These are phyloP conservation scores for Blumeria graminis DNA, from an alignment of 2,329 filamentous ascomycete genomes.

Conservation along the genomic window DNA sequence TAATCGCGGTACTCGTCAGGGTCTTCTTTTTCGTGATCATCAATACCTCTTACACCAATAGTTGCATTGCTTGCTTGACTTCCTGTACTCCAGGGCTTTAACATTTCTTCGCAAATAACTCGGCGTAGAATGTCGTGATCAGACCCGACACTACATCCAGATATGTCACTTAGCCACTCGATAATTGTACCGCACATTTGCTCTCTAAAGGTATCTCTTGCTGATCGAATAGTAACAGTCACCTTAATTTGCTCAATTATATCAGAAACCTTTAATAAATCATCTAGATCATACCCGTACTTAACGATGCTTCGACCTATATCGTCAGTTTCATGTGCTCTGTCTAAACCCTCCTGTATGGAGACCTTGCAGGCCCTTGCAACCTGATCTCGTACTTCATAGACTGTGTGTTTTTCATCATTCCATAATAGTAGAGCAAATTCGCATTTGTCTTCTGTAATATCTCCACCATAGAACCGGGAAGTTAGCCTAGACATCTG, in stretches of 20 bases:
- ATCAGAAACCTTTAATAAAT: slow-evolving; percentile 53
- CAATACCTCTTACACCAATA: slow-evolving; percentile 54
- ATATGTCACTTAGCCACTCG: slow-evolving; percentile 85
- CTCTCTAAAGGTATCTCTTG: slow-evolving; percentile 85
- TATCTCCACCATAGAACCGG: slow-evolving; percentile 47
- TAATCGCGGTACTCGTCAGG: slow-evolving; percentile 16
- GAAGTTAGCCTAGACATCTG: slow-evolving; percentile 49
- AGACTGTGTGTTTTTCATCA: slow-evolving; percentile 91
- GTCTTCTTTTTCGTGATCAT: slow-evolving; percentile 49
- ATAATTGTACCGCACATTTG: slow-evolving; percentile 98
- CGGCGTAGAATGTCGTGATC: slow-evolving; percentile 59
- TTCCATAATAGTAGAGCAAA: slow-evolving; percentile 87
- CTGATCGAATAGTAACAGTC: slow-evolving; percentile 80
- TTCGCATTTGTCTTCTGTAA: slow-evolving; percentile 39
- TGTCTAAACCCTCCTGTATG: slow-evolving; percentile 39
- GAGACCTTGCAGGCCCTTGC: slow-evolving; percentile 64
- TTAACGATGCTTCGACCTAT: slow-evolving; percentile 69
- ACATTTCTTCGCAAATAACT: slow-evolving; percentile 73
- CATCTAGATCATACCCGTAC: slow-evolving; percentile 45
- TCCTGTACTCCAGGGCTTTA: slow-evolving; percentile 68
- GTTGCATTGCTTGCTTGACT: slow-evolving; percentile 60
- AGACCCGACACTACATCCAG: slow-evolving; percentile 61
- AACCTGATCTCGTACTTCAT: slow-evolving; percentile 75
- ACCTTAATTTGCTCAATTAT: slow-evolving; percentile 90
- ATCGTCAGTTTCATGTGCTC: slow-evolving; percentile 73